A percentile compares a stretch with the other conserved stretches of the same genome.
Evolutionary conservation across 1,284 basidiomycete species (phyloP).

Genomic region (Marasmius fiardii): DNA sequence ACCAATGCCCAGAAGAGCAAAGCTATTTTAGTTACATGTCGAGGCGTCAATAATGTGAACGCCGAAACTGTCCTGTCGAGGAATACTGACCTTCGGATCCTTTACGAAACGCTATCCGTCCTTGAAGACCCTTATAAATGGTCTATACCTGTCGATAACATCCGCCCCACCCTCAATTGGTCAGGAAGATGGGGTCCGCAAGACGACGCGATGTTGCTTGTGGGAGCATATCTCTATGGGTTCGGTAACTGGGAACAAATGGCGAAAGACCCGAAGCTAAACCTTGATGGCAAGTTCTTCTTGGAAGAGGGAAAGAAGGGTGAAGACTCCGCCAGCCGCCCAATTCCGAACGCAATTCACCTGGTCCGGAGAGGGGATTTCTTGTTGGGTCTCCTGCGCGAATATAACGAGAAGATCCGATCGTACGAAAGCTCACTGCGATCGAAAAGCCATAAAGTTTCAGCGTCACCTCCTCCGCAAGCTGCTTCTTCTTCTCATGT

Average conservation of each 20-base stretch:
- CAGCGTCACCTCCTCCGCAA: conserved; percentile 65
- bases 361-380: conserved; percentile 97
- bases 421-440: conserved; percentile 75
- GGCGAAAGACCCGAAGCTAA: conserved; percentile 82
- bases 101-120: conserved; percentile 79
- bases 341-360: conserved; percentile 95
- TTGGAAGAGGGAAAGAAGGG: conserved; percentile 95
- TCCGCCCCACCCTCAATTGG: conserved; percentile 95
- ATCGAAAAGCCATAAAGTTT: conserved; percentile 63
- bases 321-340: conserved; percentile 73
- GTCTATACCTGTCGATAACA: conserved; percentile 87
- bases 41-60: conserved; percentile 91
- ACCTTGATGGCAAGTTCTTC: conserved; percentile 93
- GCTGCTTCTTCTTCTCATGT: conserved; percentile 60
- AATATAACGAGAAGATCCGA: conserved; percentile 90
- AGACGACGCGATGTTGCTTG: conserved; percentile 92
- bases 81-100: conserved; percentile 85
- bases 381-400: conserved; percentile 83
- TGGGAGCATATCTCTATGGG: conserved; percentile 92
- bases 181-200: conserved; percentile 91
- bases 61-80: conserved; percentile 95
- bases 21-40: conserved; percentile 90
- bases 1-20: conserved; percentile 91
- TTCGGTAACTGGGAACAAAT: conserved; percentile 98
- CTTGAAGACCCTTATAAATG: conserved; percentile 79